A percentile compares a stretch with the other conserved stretches of the same genome.
Conservation (phyloP, 192 early-diverging fungal genomes). For the Dimargaris xerosporica region DNA sequence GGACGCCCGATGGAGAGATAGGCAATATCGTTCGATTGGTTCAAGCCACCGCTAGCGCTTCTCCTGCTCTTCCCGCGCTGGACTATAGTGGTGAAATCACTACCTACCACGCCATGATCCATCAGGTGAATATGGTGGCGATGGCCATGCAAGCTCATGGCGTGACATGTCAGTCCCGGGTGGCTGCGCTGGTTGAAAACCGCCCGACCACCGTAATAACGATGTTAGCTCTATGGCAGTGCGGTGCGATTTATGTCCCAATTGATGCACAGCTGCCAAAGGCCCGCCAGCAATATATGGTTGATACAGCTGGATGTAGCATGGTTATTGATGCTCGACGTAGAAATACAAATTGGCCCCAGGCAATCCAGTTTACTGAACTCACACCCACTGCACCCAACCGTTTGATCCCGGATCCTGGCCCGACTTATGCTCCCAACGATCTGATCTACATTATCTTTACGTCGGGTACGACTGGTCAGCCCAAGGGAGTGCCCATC, state of each 20-base stretch:
- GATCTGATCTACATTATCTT: constrained; percentile 1
- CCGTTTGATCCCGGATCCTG: background rate
- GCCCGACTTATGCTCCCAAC: background rate
- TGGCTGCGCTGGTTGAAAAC: constrained; percentile 6
- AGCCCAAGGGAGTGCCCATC: constrained; percentile 20
- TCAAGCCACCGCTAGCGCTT: background rate
- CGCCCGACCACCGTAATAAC: background rate
- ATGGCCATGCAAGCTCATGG: background rate
- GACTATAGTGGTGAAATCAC: background rate
- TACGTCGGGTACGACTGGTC: constrained; percentile 22
- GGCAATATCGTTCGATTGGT: background rate
- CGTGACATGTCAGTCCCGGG: background rate
- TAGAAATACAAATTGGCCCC: background rate
- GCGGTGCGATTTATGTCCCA: background rate
- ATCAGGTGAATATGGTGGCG: background rate
- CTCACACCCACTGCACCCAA: background rate
- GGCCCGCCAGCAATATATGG: constrained; percentile 5
- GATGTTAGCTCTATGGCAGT: background rate
- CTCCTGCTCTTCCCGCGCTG: background rate
- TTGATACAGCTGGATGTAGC: background rate
- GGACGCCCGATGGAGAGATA: no score
- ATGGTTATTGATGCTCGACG: background rate
- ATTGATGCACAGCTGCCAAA: background rate
- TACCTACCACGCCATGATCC: background rate
- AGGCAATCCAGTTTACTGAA: background rate